These are phyloP conservation scores for Microbotryum lychnidis-dioicae DNA, from an alignment of 1,284 basidiomycete genomes.

Conservation along the genomic window DNA sequence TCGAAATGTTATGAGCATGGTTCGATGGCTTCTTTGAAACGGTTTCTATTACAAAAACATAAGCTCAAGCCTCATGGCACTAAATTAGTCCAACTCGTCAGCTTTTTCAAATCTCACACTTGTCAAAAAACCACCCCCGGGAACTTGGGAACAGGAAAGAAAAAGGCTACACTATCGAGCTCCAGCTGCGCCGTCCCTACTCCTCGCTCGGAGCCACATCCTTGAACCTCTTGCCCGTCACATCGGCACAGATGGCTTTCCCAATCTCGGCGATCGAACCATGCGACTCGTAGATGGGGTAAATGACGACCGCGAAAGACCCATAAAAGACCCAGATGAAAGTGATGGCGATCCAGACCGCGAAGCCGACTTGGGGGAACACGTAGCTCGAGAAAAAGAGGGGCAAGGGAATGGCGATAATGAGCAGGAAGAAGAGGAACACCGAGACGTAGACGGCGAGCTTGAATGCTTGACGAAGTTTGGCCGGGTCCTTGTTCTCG, in stretches of 20 bases:
- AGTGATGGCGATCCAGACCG: conserved; percentile 50
- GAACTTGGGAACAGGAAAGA: no score
- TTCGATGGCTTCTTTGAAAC: no score
- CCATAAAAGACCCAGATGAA: conserved; percentile 32
- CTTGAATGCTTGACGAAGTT: conserved; percentile 59
- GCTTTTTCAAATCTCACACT: no score
- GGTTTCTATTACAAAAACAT: no score
- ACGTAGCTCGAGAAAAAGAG: conserved; percentile 71
- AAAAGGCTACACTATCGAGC: no score
- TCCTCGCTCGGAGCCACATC: no score
- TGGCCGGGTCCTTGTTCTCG: conserved; percentile 55
- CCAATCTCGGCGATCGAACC: conserved; percentile 4
- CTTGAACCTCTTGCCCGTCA: conserved; percentile 4
- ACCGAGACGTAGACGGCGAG: conserved; percentile 68
- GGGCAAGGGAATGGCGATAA: conserved; percentile 62
- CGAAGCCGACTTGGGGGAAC: conserved; percentile 58
- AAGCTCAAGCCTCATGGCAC: no score
- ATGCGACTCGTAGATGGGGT: conserved; percentile 29
- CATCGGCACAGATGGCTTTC: conserved; percentile 11
- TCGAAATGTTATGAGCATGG: no score
- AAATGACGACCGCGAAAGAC: conserved; percentile 21
- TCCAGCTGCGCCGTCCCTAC: no score
- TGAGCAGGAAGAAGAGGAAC: conserved; percentile 44
- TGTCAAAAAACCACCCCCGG: no score
- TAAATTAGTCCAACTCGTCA: no score